Evolutionary conservation across 202 grass and related monocot genomes (phyloP).

Genomic region (Digitaria exilis): DNA sequence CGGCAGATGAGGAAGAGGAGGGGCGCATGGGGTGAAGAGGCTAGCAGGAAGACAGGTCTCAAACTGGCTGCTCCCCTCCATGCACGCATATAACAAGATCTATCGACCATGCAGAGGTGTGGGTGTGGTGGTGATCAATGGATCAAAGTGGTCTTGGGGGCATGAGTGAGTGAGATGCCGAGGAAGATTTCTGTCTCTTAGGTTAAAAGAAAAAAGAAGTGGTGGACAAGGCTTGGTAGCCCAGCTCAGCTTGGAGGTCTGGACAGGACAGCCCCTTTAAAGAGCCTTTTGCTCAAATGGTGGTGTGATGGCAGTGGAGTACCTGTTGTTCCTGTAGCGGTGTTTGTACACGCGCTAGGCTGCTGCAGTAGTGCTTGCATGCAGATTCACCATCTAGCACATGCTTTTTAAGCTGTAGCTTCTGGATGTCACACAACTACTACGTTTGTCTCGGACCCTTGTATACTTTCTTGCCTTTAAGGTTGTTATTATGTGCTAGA

Average conservation of each 20-base stretch:
- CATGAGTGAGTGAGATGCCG: conserved; percentile 21
- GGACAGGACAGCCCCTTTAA: conserved; percentile 57
- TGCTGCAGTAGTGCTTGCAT: conserved; percentile 14
- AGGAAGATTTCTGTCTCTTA: conserved; percentile 52
- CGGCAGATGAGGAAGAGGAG: conserved; percentile 36
- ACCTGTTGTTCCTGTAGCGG: conserved; percentile 41
- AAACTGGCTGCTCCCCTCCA: conserved; percentile 58
- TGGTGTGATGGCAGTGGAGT: conserved; percentile 40
- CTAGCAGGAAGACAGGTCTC: conserved; percentile 47
- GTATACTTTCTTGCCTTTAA: not conserved
- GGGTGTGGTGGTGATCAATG: not conserved
- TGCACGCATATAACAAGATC: conserved; percentile 43
- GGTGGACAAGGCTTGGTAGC: conserved; percentile 38
- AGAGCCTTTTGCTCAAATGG: conserved; percentile 72
- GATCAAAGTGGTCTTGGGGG: conserved; percentile 24
- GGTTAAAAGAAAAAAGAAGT: conserved; percentile 32
- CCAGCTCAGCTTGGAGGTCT: not conserved
- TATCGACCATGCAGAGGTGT: conserved; percentile 20
- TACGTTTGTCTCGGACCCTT: too few species aligned
- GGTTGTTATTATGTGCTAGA: not conserved
- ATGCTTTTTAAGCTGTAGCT: conserved; percentile 5
- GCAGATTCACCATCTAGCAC: conserved; percentile 39
- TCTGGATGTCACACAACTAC: conserved; percentile 17
- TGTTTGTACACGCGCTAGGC: not conserved
- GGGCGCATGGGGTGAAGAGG: conserved; percentile 43